Base-by-base conservation (phyloP, 2,329 filamentous ascomycete species). In the Xylariales sp. region DNA sequence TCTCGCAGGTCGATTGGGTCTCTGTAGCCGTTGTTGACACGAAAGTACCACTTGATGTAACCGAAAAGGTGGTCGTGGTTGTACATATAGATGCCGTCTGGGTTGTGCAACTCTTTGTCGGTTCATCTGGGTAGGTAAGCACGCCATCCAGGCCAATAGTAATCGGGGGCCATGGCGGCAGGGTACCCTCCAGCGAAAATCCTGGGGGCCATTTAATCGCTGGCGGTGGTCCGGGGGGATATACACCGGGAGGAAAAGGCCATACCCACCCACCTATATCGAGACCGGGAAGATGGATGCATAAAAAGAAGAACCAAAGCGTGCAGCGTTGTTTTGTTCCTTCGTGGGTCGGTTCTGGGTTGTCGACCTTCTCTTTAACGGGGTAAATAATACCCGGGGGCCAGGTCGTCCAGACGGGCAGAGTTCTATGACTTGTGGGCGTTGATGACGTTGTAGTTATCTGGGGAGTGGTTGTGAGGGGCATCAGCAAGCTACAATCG, bases 391-490 rank as follows among this genome's bases (percentile, higher is more conserved):
- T 5, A 12, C 62, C 66, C 5, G 23, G 48, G 5, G 66, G 66
- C 66, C 62, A 68, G n/a, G 57, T 62, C 5, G 66, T 59, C 39
- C 48, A 68, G 12, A 59, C 28, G 1, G 57, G 62, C 16, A 68
- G 14, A n/a, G 36, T 43, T 32, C 28, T 46, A n/a, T 61, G 8
- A 55, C 46, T 23, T 9, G 43, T 9, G 41, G 60, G 28, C 8
- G 49, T n/a, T 7, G n/a, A 16, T 34, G 49, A 32, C 10, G 23
- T 36, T 16, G 36, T 49, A 2, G 41, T 43, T 14, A 23, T 41
- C 2, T 23, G 23, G 23, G 43, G 30, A 3, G 39, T 16, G 7
- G 23, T 32, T 3, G 45, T 28, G 46, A 58, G 50, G 43, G 52
- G 23, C 10, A 43, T 64, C 32, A 58, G 16, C 28, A 64, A 5